Percentiles rank a stretch among this genome's conserved stretches.
phyloP scores from a whole-genome alignment of 768 basidiomycete species.

The Boletus sp. region DNA sequence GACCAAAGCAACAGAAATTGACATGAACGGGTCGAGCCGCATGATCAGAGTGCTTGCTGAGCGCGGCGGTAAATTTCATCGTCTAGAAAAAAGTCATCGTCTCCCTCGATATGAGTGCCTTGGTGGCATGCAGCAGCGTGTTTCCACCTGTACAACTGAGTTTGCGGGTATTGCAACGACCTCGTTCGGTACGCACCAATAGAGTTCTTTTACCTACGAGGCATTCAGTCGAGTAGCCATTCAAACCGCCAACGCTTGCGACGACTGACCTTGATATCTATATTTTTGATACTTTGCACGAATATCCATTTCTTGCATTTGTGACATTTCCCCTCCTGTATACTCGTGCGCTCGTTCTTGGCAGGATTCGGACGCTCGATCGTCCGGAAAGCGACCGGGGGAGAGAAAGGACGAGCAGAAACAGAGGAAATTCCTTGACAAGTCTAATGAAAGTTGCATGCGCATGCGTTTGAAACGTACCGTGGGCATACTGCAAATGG shows the following conservation, averaged over 20 bases:
- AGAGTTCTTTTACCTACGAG: constrained; percentile 64
- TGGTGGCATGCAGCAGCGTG: constrained; percentile 79
- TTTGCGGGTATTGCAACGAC: not conserved
- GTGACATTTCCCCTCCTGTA: constrained; percentile 77
- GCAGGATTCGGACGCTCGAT: constrained; percentile 43
- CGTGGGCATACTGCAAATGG: constrained; percentile 80
- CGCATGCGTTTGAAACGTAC: constrained; percentile 35
- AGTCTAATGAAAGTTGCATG: constrained; percentile 1
- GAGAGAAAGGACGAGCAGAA: constrained; percentile 72
- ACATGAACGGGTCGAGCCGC: not conserved
- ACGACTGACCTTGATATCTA: constrained; percentile 60
- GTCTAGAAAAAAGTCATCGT: constrained; percentile 55
- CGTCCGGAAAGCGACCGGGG: constrained; percentile 62
- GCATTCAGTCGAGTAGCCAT: not conserved
- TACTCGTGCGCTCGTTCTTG: constrained; percentile 56
- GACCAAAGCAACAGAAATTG: not conserved
- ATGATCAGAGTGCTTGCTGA: constrained; percentile 12
- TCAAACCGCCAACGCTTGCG: not conserved
- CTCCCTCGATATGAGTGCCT: constrained; percentile 52
- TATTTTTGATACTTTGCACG: constrained; percentile 71
- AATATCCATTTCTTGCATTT: constrained; percentile 71
- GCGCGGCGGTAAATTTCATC: constrained; percentile 43
- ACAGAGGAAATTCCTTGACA: constrained; percentile 64
- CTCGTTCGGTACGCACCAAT: constrained; percentile 54
- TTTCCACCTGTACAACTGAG: constrained; percentile 60